Evolutionary conservation across 1,284 basidiomycete genomes (phyloP).

Genomic region (Apiotrichum mycotoxinovorans): DNA sequence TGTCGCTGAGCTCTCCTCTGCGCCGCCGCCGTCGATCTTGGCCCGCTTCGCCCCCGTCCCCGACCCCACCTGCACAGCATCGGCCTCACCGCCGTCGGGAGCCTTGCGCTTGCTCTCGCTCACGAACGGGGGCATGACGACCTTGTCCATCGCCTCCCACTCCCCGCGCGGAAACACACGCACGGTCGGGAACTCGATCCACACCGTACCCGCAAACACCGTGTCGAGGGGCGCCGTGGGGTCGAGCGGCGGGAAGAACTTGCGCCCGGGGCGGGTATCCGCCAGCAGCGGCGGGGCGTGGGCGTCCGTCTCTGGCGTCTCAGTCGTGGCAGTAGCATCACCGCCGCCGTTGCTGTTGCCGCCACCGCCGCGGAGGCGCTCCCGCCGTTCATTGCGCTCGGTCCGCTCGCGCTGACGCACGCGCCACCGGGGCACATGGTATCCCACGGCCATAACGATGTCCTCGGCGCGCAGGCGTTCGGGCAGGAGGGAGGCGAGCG

Average conservation of each 20-base stretch:
- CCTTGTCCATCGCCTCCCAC: slow-evolving; percentile 55
- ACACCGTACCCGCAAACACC: slow-evolving; percentile 60
- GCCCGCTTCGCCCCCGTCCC: slow-evolving; percentile 45
- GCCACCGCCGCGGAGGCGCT: neutral
- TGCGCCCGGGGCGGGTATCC: slow-evolving; percentile 2
- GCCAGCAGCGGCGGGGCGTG: neutral
- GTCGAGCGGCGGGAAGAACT: slow-evolving; percentile 60
- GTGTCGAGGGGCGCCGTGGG: slow-evolving; percentile 53
- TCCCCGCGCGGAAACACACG: slow-evolving; percentile 62
- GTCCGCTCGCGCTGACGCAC: slow-evolving; percentile 8
- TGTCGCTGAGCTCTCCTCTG: slow-evolving; percentile 45
- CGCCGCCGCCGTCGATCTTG: slow-evolving; percentile 37
- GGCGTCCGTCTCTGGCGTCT: neutral
- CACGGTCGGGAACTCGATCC: slow-evolving; percentile 76
- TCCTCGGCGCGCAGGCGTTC: slow-evolving; percentile 2
- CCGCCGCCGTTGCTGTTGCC: too few relatives aligned
- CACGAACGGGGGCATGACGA: slow-evolving; percentile 42
- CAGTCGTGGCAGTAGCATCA: neutral
- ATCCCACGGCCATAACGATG: slow-evolving; percentile 24
- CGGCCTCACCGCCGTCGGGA: slow-evolving; percentile 6
- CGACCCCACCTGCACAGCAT: slow-evolving; percentile 53
- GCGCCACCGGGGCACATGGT: slow-evolving; percentile 26
- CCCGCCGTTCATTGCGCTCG: slow-evolving; percentile 1
- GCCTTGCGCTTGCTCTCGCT: slow-evolving; percentile 32
- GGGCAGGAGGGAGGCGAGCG: slow-evolving; percentile 25